Evolutionary conservation across 371 early-diverging fungal species (phyloP).

Genomic region (Zychaea mexicana): DNA sequence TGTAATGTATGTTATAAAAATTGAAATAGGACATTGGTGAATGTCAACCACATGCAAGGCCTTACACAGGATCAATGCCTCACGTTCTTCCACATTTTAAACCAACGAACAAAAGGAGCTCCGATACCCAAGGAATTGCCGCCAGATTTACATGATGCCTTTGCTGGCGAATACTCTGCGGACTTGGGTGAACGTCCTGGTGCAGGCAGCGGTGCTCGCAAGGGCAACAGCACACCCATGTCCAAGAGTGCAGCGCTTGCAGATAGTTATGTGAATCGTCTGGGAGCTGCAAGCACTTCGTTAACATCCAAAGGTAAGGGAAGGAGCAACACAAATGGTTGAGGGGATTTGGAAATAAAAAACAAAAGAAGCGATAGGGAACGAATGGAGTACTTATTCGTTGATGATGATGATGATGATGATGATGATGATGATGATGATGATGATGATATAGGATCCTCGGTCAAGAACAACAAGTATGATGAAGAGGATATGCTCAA

Average conservation of each 20-base stretch:
- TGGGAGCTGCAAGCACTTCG: constrained; percentile 54
- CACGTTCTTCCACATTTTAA: constrained; percentile 62
- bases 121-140: constrained; percentile 47
- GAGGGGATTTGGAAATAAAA: neutral
- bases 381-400: too few species aligned
- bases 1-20: neutral
- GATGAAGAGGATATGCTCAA: constrained; percentile 53
- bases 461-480: constrained; percentile 32
- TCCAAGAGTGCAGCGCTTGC: constrained; percentile 50
- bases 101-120: constrained; percentile 54
- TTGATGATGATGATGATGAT: too few species aligned
- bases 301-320: constrained; percentile 36
- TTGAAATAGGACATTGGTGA: constrained; percentile 52
- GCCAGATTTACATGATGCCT: constrained; percentile 52
- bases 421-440: too few species aligned
- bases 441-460: constrained; percentile 24
- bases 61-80: constrained; percentile 68
- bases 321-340: neutral
- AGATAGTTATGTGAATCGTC: constrained; percentile 52
- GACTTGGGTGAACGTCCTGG: constrained; percentile 55
- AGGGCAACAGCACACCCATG: constrained; percentile 49
- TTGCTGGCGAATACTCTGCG: constrained; percentile 57
- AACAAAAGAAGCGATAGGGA: neutral
- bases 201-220: constrained; percentile 48
- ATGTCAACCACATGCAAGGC: constrained; percentile 64